Evolutionary conservation across 2,329 filamentous ascomycete species (phyloP), one percentile per base, ranked within the genome.

Genomic region (Pseudogymnoascus sp.): DNA sequence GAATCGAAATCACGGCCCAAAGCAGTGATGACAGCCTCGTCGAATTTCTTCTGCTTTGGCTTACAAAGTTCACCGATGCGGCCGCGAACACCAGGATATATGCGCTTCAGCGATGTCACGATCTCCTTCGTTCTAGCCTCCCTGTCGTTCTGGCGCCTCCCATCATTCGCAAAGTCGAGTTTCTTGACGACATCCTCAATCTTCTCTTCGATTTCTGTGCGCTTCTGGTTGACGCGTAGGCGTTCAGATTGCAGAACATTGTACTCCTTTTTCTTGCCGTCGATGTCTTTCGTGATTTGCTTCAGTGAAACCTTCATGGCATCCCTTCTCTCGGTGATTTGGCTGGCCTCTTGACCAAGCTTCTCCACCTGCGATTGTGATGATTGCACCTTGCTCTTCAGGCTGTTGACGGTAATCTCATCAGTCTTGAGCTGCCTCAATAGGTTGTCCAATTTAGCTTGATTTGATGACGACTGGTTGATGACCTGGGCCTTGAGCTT

Each of bases 11-110:
- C 90, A 62, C 91, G 86, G 60, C 94, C 94, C 3, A 99, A 84
- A 5, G 96, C 92, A 21, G 91, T 95, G 70, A 91, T 91, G 66
- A 99, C 90, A 53, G 94, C 94, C 68, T 94, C 91, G 67, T 94
- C 90, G 71, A 88, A 99, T 74, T 97, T 97, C 77, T 96, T 97
- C 77, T 97, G 91, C 75, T 97, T 97, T 1, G 94, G 93, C 68
- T 91, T 92, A 78, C 94, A 97, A 44, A 99, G 83, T 67, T 96
- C 91, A 66, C 91, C 91, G 53, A 97, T 85, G 53, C 93, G 87
- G 18, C 94, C 94, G 68, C 90, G 90, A 50, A 99, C 93, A 56
- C 93, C 93, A 1, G 92, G 91, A 70, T 92, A 96, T 66, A 96
- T 89, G 61, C 92, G 88, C 75, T 96, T 96, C 70, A 99, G 80